Conservation (phyloP, 2,329 filamentous ascomycete genomes). For the Emmonsiellopsis sp. region DNA sequence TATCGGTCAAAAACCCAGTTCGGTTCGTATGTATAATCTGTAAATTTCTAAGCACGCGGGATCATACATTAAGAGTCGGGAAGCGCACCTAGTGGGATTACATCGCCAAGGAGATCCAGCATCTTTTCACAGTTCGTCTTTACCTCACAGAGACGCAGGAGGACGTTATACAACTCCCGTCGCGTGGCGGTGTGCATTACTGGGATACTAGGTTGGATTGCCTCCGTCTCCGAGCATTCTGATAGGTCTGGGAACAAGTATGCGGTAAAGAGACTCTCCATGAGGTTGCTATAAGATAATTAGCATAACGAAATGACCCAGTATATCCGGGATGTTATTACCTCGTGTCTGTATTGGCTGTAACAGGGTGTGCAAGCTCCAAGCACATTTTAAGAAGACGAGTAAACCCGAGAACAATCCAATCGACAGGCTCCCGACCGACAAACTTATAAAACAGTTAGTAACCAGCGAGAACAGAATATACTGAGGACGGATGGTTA, state of each 20-base stretch:
- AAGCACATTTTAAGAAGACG: constrained; percentile 34
- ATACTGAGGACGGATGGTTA: neutral
- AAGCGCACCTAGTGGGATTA: constrained; percentile 43
- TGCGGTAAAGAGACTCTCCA: constrained; percentile 48
- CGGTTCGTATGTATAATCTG: constrained; percentile 54
- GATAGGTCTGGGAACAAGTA: constrained; percentile 56
- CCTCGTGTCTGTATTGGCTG: constrained; percentile 25
- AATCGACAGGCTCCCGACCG: constrained; percentile 35
- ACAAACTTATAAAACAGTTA: constrained; percentile 30
- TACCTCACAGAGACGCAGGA: constrained; percentile 48
- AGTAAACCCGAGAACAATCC: constrained; percentile 34
- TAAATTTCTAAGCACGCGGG: constrained; percentile 15
- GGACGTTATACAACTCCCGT: constrained; percentile 49
- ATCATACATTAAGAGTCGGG: constrained; percentile 12
- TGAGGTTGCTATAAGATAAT: constrained; percentile 26
- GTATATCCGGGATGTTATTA: constrained; percentile 14
- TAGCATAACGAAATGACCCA: neutral
- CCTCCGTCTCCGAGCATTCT: constrained; percentile 16
- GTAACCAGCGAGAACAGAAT: neutral
- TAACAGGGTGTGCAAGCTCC: constrained; percentile 26
- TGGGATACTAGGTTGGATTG: constrained; percentile 31
- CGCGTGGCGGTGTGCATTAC: constrained; percentile 49
- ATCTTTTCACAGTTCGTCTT: constrained; percentile 41
- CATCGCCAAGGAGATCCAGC: constrained; percentile 40
- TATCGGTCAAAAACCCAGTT: constrained; percentile 53